Evolutionary conservation across 2,329 filamentous ascomycete species (phyloP), one percentile per base, ranked within the genome.

Genomic region (Pseudogymnoascus sp.): DNA sequence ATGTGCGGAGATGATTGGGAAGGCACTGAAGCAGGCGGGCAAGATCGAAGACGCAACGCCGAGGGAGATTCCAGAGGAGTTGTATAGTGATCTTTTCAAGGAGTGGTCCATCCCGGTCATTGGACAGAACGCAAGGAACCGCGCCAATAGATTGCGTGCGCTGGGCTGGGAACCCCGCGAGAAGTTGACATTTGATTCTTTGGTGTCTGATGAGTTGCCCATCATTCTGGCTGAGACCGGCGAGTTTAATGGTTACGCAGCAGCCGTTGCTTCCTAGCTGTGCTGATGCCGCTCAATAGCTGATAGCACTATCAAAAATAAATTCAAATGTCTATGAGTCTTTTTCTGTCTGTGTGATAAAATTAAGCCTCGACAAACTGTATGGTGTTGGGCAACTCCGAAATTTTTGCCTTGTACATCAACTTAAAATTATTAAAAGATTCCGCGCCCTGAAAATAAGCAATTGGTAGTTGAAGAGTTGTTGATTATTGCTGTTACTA

Each of bases 81-180:
- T 72, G 38, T 79, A 75, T 64, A 67, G 62, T 1, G 76, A 80
- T 63, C 57, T 78, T 0, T 78, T 77, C 65, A 73, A 70, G 5
- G 67, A 70, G 7, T 71, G 66, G 39, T 76, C 76, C 4, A 65
- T 64, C 3, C 63, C 69, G 6, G 73, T 75, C 1, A 66, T 78
- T 39, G 78, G 77, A 0, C 62, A 73, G 35, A 80, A 80, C 64
- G 73, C 73, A 20, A 70, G 78, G 33, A 76, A 71, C 64, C 70
- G 76, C 3, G 78, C 76, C 1, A 73, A 74, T n/a, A 71, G 78
- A 50, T 64, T 81, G 65, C 67, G 76, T 16, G 69, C 71, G 62
- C 60, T 81, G 61, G 77, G 78, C 0, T 81, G 78, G 78, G 66
- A 74, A 66, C 72, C 78, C 0, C 67, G 64, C 9, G 77, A 79